Conservation (phyloP, 1,139 yeast species). For the Kazachstania sp. region DNA sequence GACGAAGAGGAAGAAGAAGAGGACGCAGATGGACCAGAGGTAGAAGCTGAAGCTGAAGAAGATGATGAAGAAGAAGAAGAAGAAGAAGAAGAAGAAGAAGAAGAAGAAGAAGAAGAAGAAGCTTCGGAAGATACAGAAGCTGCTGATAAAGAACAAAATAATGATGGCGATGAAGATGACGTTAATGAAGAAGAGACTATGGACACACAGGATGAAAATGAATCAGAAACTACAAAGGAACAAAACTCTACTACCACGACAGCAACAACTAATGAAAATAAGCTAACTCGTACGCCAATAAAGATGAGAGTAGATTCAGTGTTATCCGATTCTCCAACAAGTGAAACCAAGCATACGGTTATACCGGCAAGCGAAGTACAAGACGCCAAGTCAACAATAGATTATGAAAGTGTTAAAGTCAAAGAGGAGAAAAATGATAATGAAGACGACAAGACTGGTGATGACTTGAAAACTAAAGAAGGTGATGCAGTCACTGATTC, state of each 20-base stretch:
- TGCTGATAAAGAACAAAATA: conserved; percentile 7
- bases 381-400: not conserved
- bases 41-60: conserved; percentile 10
- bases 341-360: not conserved
- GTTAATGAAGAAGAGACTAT: conserved; percentile 10
- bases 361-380: not conserved
- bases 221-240: not conserved
- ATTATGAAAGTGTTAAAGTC: not conserved
- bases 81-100: too few species aligned
- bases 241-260: not conserved
- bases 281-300: not conserved
- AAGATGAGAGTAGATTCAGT: not conserved
- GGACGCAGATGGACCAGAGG: conserved; percentile 14
- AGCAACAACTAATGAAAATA: not conserved
- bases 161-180: conserved; percentile 14
- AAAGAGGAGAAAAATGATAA: not conserved
- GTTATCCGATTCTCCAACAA: not conserved
- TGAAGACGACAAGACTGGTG: not conserved
- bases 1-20: conserved; percentile 13
- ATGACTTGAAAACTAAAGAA: not conserved
- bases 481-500: not conserved
- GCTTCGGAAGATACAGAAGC: too few species aligned
- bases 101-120: conserved; percentile 10
- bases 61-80: conserved; percentile 6
- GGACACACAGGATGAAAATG: not conserved